phyloP scores from a whole-genome alignment of 108 stramenopile genomes.

The Nitzschia sp. region DNA sequence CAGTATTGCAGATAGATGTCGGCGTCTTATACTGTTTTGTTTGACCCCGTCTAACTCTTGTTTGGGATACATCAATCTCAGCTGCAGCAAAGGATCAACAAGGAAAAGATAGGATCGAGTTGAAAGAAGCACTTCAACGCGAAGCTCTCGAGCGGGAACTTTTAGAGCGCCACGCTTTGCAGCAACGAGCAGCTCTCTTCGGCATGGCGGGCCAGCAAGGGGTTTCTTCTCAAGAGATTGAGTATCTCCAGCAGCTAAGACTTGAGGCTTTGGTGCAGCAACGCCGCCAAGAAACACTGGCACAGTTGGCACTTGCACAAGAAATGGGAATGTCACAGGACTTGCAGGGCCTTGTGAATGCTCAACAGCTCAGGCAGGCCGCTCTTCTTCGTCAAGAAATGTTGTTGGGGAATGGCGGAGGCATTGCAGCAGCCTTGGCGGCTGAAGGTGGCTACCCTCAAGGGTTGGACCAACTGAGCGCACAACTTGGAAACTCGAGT shows the following conservation, averaged over 20 bases:
- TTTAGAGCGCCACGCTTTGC: slow-evolving; percentile 1
- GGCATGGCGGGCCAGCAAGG: slow-evolving; percentile 3
- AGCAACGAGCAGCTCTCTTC: slow-evolving; percentile 16
- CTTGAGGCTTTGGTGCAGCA: slow-evolving; percentile 36
- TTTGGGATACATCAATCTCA: slow-evolving; percentile 3
- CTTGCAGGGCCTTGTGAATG: background rate
- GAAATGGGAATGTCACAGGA: slow-evolving; percentile 14
- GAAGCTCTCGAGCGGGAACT: slow-evolving; percentile 11
- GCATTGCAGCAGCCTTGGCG: background rate
- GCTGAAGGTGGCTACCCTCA: no score
- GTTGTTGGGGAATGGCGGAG: background rate
- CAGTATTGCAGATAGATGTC: background rate
- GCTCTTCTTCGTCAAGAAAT: slow-evolving; percentile 24
- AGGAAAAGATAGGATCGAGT: slow-evolving; percentile 12
- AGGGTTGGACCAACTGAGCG: background rate
- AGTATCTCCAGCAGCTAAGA: slow-evolving; percentile 34
- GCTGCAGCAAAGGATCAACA: background rate
- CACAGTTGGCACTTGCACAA: slow-evolving; percentile 26
- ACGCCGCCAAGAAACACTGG: slow-evolving; percentile 30
- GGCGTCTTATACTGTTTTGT: background rate
- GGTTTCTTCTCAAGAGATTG: slow-evolving; percentile 9
- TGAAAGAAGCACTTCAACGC: slow-evolving; percentile 7
- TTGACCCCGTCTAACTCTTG: background rate
- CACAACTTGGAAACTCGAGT: background rate
- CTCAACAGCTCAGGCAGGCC: slow-evolving; percentile 22